Base-by-base conservation (phyloP, 257 asterid genomes). In the Plectranthus barbatus region DNA sequence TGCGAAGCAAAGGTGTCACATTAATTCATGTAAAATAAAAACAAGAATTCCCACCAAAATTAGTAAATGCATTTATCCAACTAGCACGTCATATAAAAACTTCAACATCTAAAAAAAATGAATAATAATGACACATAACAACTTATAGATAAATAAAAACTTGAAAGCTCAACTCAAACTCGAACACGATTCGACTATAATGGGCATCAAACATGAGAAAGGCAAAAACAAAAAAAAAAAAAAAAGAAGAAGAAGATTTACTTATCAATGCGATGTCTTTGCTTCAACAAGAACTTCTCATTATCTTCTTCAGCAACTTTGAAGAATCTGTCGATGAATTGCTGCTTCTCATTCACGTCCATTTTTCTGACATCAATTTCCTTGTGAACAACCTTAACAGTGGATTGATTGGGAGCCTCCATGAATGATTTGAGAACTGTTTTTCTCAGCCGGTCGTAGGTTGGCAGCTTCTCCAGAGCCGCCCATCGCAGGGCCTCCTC, bases 401-500 rank as follows among this genome's bases (percentile, higher is more conserved):
- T 67, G 1, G 78, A 77, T 2, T 60, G 71, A 45, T 62, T 69
- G 15, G 76, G 74, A 4, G 71, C 36, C 39, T 80, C 80, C 73
- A 63, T 60, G 42, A 61, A 74, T 0, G 81, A 72, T 56, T 77
- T 83, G 6, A 91, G 66, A 0, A 91, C 83, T 0, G 94, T 83
- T 52, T 75, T 86, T 39, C 96, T 71, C 73, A 91, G 62, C 36
- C 98, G 64, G 31, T 91, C 90, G 40, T 86, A 88, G 1, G 98
- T 91, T 0, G 98, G 96, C 1, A 91, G 72, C 74, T 83, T 91
- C 64, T 91, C 98, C 9, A 91, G 42, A 9, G 96, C 96, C 1
- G 96, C 98, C 98, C 96, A 91, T 41, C 81, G 53, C 17, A 91
- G 72, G 11, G 96, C 94, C 44, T 88, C 98, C 41, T 91, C 98